Evolutionary conservation across 345 rosid genomes (phyloP).

Genomic region (Xanthoceras sorbifolium): DNA sequence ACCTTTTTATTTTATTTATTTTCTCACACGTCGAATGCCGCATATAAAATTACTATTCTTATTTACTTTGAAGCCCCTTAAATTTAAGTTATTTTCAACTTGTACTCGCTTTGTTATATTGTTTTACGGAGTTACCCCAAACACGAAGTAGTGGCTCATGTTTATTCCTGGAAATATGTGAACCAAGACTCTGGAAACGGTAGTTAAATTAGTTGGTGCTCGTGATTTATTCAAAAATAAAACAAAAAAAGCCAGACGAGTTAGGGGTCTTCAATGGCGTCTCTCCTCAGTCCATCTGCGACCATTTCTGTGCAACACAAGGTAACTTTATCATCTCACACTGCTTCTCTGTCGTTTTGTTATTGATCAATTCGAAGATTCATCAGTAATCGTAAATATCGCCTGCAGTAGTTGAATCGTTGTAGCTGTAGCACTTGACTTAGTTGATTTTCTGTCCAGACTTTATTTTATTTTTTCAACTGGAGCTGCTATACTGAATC

Average conservation of each 20-base stretch:
- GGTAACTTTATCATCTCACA: constrained; percentile 37
- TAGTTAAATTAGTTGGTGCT: neutral
- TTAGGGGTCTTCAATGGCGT: constrained; percentile 57
- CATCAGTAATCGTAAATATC: neutral
- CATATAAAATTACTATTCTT: neutral
- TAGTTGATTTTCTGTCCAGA: neutral
- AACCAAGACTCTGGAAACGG: neutral
- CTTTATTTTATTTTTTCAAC: neutral
- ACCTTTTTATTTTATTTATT: no score
- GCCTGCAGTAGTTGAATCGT: neutral
- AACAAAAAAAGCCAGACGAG: neutral
- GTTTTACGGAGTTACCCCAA: neutral
- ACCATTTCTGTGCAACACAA: constrained; percentile 43
- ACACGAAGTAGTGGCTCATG: neutral
- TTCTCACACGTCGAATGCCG: neutral
- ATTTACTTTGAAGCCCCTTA: neutral
- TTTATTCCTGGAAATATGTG: neutral
- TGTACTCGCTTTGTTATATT: neutral
- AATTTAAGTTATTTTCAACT: neutral
- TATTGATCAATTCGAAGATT: neutral
- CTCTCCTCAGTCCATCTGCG: constrained; percentile 50
- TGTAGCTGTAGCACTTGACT: neutral
- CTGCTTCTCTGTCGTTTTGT: neutral
- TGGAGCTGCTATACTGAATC: neutral
- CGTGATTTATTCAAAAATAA: neutral